Evolutionary conservation across 2,329 filamentous ascomycete genomes (phyloP), one percentile per base, ranked within the genome.

Genomic region (Aureobasidium vineae): DNA sequence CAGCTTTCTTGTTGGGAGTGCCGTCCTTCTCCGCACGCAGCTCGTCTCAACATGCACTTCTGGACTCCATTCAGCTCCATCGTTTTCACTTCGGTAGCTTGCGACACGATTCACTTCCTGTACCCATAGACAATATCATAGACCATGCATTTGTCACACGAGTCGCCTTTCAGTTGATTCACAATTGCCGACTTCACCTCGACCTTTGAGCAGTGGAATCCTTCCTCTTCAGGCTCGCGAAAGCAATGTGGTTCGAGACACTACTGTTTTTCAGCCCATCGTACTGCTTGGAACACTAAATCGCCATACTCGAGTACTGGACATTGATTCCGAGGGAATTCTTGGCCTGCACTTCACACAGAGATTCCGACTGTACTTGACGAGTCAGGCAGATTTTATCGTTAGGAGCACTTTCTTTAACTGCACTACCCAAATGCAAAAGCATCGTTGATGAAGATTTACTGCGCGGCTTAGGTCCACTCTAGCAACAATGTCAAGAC

Each of bases 1-100:
- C n/a, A 40, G 33, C 43, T 38, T 63, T 63, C 59, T 63, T 15
- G 59, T 63, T 63, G 59, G 28, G 59, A 31, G 23, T 45, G 8
- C 15, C 45, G 21, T 52, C 13, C 59, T 50, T 50, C 59, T 63
- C 59, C 57, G 57, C 57, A 61, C 57, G 26, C 31, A 40, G 45
- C 45, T 52, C 45, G 21, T 26, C 59, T 63, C 59, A 52, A 63
- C 59, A 63, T 45, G 59, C 45, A n/a, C 59, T 63, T 63, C 59
- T 63, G 43, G 59, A 63, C 45, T 41, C 21, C 33, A 41, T 63
- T 63, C 45, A 63, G 59, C 59, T 63, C 59, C 45, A 40, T 40
- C 59, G 23, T 63, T 41, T 63, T 63, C 33, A 40, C 59, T 63
- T 63, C 36, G 41, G 31, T 63, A 52, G 59, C 31, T 26, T 61